Evolutionary conservation across 176 grass and related monocot genomes (phyloP).

Genomic region (Eremochloa ophiuroides): DNA sequence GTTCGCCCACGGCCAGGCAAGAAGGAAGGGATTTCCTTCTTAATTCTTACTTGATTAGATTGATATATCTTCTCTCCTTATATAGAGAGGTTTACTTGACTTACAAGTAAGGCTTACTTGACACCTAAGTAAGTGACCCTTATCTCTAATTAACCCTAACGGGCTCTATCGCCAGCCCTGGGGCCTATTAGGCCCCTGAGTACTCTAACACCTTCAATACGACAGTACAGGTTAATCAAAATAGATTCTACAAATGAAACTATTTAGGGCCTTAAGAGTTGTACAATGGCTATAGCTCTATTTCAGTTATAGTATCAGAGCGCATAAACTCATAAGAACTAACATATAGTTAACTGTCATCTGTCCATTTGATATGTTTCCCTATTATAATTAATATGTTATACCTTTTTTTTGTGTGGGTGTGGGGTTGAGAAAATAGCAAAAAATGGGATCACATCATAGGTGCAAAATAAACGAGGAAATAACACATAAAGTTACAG

Average conservation of each 20-base stretch:
- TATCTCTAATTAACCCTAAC: too few species aligned
- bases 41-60: too few species aligned
- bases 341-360: not conserved
- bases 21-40: too few species aligned
- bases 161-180: too few species aligned
- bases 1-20: too few species aligned
- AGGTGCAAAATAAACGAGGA: not conserved
- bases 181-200: too few species aligned
- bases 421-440: not conserved
- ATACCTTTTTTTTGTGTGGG: not conserved
- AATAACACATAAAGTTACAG: constrained; percentile 1
- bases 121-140: too few species aligned
- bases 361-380: not conserved
- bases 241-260: not conserved
- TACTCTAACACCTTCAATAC: too few species aligned
- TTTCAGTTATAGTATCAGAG: not conserved
- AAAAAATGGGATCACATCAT: not conserved
- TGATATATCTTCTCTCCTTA: too few species aligned
- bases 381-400: not conserved
- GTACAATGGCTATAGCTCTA: not conserved
- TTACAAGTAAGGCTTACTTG: too few species aligned
- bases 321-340: not conserved
- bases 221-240: not conserved
- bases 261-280: not conserved
- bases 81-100: too few species aligned